phyloP scores from a whole-genome alignment of 306 rosid genomes.

The Rosa chinensis region DNA sequence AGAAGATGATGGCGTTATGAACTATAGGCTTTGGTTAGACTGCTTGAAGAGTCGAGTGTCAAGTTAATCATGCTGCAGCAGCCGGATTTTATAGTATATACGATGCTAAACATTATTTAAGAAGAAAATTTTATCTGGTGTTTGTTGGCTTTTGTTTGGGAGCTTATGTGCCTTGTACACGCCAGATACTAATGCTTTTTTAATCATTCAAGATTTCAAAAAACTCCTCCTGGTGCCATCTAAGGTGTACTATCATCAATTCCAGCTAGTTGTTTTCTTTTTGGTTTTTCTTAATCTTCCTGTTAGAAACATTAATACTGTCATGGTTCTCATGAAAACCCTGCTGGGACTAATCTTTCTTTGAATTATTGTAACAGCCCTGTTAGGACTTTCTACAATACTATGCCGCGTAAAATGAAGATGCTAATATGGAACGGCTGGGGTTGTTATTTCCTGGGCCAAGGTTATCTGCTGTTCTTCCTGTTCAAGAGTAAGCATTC shows the following conservation, averaged over 20 bases:
- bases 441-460: too few relatives aligned
- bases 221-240: background rate
- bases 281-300: too few relatives aligned
- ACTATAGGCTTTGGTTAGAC: background rate
- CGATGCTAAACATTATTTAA: background rate
- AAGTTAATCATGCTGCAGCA: background rate
- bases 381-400: too few relatives aligned
- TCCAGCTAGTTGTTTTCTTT: background rate
- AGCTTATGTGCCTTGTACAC: background rate
- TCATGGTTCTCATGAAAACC: too few relatives aligned
- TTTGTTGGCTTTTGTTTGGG: constrained; percentile 1
- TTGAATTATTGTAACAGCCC: too few relatives aligned
- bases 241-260: background rate
- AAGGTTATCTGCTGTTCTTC: too few relatives aligned
- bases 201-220: background rate
- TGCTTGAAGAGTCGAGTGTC: background rate
- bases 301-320: too few relatives aligned
- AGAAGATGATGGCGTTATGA: background rate
- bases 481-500: too few relatives aligned
- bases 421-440: too few relatives aligned
- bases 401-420: too few relatives aligned
- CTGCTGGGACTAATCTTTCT: too few relatives aligned
- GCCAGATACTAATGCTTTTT: background rate
- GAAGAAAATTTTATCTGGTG: background rate
- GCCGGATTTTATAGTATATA: background rate